Evolutionary conservation across 2,329 filamentous ascomycete species (phyloP).

Genomic region (Colletotrichum tabaci): DNA sequence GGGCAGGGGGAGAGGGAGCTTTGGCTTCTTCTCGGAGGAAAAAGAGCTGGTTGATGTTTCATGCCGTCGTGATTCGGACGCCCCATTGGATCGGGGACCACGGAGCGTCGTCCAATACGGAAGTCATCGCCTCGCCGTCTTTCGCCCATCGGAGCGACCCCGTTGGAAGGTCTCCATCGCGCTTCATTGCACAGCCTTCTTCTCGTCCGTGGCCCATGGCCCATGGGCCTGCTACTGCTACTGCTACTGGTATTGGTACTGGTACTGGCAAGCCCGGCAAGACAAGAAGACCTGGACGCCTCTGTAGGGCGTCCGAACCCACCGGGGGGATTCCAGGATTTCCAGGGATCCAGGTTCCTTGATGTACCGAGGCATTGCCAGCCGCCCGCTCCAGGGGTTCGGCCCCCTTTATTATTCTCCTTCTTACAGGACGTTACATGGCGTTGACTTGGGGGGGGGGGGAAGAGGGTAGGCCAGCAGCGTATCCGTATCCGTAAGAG

Average conservation of each 20-base stretch:
- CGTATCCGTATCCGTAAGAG: too few species aligned
- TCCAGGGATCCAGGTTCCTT: conserved; percentile 4
- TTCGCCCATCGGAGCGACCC: conserved; percentile 36
- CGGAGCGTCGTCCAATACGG: conserved; percentile 34
- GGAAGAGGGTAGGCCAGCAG: too few species aligned
- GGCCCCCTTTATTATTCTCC: conserved; percentile 13
- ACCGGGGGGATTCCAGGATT: neutral
- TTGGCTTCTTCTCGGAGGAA: conserved; percentile 27
- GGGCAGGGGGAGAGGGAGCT: neutral
- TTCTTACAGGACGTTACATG: conserved; percentile 24
- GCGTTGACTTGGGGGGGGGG: neutral
- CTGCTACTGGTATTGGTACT: neutral
- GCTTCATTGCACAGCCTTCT: conserved; percentile 37
- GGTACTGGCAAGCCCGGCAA: too few species aligned
- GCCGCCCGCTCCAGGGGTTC: neutral
- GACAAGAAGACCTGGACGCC: too few species aligned
- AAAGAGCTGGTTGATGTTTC: conserved; percentile 28
- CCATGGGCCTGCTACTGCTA: too few species aligned
- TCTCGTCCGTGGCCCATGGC: conserved; percentile 8
- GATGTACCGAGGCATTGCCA: conserved; percentile 29
- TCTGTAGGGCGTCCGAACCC: conserved; percentile 14
- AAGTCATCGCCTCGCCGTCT: conserved; percentile 26
- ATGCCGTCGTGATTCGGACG: conserved; percentile 14
- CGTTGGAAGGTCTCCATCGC: conserved; percentile 22
- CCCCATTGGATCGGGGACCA: conserved; percentile 19